These are phyloP conservation scores for Tricladium varicosporioides DNA, from an alignment of 2,329 filamentous ascomycete species.

Conservation along the genomic window DNA sequence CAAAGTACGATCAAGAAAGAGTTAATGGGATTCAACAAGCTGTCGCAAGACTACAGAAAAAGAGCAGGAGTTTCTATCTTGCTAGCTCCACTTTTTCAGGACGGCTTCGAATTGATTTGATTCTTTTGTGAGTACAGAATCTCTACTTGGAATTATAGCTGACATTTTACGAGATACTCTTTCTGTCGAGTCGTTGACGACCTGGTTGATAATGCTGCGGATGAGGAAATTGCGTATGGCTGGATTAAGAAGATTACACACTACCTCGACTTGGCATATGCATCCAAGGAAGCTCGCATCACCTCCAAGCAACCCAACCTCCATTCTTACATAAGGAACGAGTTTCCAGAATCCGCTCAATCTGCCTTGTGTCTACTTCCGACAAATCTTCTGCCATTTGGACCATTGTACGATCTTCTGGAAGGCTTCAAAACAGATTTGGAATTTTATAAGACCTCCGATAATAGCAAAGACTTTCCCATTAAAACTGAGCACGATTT, in stretches of 20 bases:
- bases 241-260: slow-evolving; percentile 59
- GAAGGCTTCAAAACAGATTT: slow-evolving; percentile 70
- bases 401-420: slow-evolving; percentile 62
- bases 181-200: slow-evolving; percentile 75
- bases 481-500: slow-evolving; percentile 59
- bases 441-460: slow-evolving; percentile 42
- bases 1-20: slow-evolving; percentile 54
- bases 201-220: slow-evolving; percentile 63
- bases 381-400: slow-evolving; percentile 50
- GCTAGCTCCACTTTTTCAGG: slow-evolving; percentile 69
- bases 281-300: slow-evolving; percentile 27
- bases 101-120: slow-evolving; percentile 64
- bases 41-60: slow-evolving; percentile 54
- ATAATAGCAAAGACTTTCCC: slow-evolving; percentile 36
- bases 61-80: slow-evolving; percentile 73
- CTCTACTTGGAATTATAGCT: slow-evolving; percentile 3
- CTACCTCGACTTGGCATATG: slow-evolving; percentile 56
- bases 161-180: slow-evolving; percentile 53
- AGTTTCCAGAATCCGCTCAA: slow-evolving; percentile 29
- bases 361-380: slow-evolving; percentile 60
- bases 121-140: slow-evolving; percentile 51
- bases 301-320: slow-evolving; percentile 19
- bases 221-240: slow-evolving; percentile 47
- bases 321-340: slow-evolving; percentile 21
- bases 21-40: slow-evolving; percentile 59